These are phyloP conservation scores for Trametes maxima DNA, from an alignment of 768 basidiomycete species.

Conservation along the genomic window DNA sequence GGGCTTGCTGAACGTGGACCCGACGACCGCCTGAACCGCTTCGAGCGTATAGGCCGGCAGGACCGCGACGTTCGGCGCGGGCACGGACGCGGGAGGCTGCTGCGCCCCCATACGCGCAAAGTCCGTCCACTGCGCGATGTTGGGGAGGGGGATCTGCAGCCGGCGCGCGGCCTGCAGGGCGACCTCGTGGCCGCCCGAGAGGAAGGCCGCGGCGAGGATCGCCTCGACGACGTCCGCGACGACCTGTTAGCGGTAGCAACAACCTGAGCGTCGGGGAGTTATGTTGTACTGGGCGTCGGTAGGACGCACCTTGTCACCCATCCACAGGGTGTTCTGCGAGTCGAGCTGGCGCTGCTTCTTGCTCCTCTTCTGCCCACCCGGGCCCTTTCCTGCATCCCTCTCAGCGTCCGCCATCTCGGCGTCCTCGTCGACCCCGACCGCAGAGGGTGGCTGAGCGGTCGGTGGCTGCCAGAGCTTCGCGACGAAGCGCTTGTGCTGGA, in stretches of 20 bases:
- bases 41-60: conserved; percentile 5
- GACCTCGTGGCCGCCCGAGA: conserved; percentile 68
- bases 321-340: conserved; percentile 50
- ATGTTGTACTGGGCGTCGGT: not conserved
- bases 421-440: conserved; percentile 11
- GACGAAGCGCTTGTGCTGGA: conserved; percentile 72
- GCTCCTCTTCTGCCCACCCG: conserved; percentile 16
- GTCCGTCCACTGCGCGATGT: conserved; percentile 72
- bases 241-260: conserved; percentile 35
- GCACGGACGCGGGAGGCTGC: not conserved
- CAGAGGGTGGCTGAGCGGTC: conserved; percentile 27
- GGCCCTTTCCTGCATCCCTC: not conserved
- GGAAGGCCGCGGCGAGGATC: conserved; percentile 79
- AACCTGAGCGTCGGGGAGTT: conserved; percentile 2
- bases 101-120: conserved; percentile 48
- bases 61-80: conserved; percentile 2
- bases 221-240: conserved; percentile 87
- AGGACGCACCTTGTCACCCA: conserved; percentile 78
- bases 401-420: conserved; percentile 10
- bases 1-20: conserved; percentile 61
- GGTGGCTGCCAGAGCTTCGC: conserved; percentile 65
- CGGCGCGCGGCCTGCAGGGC: conserved; percentile 67
- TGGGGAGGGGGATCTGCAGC: conserved; percentile 64
- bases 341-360: conserved; percentile 46
- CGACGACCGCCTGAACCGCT: conserved; percentile 59